A percentile compares a stretch with the other conserved stretches of the same genome.
Conservation (phyloP, 2,329 filamentous ascomycete species). For the Aspergillus aculeatinus region DNA sequence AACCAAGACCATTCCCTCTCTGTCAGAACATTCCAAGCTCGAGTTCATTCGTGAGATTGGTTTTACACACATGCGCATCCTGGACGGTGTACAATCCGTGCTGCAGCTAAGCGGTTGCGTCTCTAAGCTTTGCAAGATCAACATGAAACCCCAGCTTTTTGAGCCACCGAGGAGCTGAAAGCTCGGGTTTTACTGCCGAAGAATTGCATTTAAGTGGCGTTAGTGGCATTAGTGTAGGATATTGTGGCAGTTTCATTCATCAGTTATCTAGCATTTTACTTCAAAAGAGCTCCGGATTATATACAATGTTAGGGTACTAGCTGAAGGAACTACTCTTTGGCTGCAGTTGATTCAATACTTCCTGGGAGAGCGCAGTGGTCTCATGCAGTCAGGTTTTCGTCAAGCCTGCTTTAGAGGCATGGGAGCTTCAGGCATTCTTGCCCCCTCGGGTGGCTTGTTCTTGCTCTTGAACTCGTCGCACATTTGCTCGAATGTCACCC, state of each 20-base stretch:
- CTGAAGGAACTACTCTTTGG: not conserved
- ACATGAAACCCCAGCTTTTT: slow-evolving; percentile 90
- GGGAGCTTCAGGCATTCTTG: slow-evolving; percentile 26
- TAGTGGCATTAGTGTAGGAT: slow-evolving; percentile 15
- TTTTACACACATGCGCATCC: slow-evolving; percentile 97
- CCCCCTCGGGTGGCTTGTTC: slow-evolving; percentile 25
- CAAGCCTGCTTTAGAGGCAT: slow-evolving; percentile 8
- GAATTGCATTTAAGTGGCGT: slow-evolving; percentile 25
- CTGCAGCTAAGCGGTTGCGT: slow-evolving; percentile 92
- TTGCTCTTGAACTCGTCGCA: slow-evolving; percentile 66
- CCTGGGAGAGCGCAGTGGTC: not conserved
- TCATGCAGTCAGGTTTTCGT: not conserved
- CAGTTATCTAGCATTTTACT: slow-evolving; percentile 1
- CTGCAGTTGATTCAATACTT: not conserved
- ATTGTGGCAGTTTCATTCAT: not conserved
- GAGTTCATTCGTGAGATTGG: slow-evolving; percentile 99
- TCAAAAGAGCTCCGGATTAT: not conserved
- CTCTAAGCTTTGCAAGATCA: slow-evolving; percentile 86
- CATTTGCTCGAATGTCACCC: slow-evolving; percentile 64
- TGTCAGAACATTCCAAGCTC: slow-evolving; percentile 92
- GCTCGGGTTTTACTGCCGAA: slow-evolving; percentile 2
- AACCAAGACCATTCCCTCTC: slow-evolving; percentile 87
- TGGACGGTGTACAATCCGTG: slow-evolving; percentile 95
- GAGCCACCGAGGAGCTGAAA: slow-evolving; percentile 42
- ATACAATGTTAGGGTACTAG: not conserved